Evolutionary conservation across 1,139 yeast species (phyloP).

Genomic region (Hansenula sp.): DNA sequence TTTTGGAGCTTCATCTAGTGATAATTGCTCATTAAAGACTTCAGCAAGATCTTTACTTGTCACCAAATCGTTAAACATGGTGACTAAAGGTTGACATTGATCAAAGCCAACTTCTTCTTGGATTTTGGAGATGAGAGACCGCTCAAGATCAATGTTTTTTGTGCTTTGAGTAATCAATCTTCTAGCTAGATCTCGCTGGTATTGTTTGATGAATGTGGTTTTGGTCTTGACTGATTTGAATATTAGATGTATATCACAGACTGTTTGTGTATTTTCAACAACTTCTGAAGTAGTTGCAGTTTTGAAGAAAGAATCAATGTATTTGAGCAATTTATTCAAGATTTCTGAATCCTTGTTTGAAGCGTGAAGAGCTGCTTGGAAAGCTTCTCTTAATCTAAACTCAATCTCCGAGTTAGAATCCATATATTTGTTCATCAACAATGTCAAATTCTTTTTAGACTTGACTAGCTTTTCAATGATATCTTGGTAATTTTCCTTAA

Average conservation of each 20-base stretch:
- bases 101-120: conserved; percentile 28
- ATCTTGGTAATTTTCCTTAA: conserved; percentile 5
- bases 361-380: conserved; percentile 19
- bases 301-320: conserved; percentile 27
- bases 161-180: conserved; percentile 29
- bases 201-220: conserved; percentile 29
- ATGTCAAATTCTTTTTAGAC: conserved; percentile 12
- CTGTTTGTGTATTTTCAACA: conserved; percentile 13
- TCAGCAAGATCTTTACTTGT: conserved; percentile 9
- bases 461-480: conserved; percentile 11
- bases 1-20: background rate
- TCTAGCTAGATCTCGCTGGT: conserved; percentile 31
- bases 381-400: conserved; percentile 15
- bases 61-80: conserved; percentile 32
- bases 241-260: conserved; percentile 17
- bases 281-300: conserved; percentile 5
- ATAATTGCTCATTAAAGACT: conserved; percentile 4
- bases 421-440: conserved; percentile 7
- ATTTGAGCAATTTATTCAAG: conserved; percentile 26
- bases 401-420: conserved; percentile 11
- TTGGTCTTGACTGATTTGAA: conserved; percentile 29
- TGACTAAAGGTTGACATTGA: conserved; percentile 24
- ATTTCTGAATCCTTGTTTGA: conserved; percentile 15
- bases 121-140: conserved; percentile 22
- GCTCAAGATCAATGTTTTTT: conserved; percentile 24